phyloP scores from a whole-genome alignment of 1,139 yeast genomes.

The Protomyces macrosporus region DNA sequence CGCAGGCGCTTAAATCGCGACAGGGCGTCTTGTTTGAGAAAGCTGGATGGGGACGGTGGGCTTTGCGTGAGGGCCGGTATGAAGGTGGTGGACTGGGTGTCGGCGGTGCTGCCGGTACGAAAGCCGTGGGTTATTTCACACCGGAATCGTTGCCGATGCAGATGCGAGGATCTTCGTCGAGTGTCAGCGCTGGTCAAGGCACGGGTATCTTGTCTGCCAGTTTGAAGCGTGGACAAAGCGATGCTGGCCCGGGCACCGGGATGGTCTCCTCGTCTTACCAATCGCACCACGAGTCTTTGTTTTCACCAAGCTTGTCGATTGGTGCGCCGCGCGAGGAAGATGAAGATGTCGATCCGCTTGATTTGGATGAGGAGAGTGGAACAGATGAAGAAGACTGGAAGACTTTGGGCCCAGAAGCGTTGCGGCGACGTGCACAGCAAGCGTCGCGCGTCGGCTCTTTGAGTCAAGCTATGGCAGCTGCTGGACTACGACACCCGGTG shows the following conservation, averaged over 20 bases:
- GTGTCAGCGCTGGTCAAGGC: neutral
- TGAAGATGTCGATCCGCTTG: slow-evolving; percentile 29
- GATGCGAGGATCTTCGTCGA: neutral
- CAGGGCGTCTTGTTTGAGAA: slow-evolving; percentile 67
- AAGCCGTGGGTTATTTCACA: slow-evolving; percentile 1
- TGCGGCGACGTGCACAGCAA: slow-evolving; percentile 33
- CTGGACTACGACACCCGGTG: no score
- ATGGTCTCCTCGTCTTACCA: neutral
- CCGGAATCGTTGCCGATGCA: slow-evolving; percentile 22
- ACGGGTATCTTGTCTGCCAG: neutral
- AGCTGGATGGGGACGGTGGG: slow-evolving; percentile 99
- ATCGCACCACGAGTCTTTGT: slow-evolving; percentile 15
- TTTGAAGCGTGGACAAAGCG: neutral
- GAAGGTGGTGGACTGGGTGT: neutral
- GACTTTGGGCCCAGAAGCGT: slow-evolving; percentile 64
- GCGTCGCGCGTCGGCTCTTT: slow-evolving; percentile 3
- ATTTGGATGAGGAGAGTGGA: slow-evolving; percentile 40
- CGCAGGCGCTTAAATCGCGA: slow-evolving; percentile 75
- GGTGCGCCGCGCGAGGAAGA: slow-evolving; percentile 26
- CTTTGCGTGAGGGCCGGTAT: slow-evolving; percentile 44
- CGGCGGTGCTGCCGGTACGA: neutral
- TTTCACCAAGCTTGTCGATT: slow-evolving; percentile 20
- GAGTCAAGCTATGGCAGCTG: neutral
- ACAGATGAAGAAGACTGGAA: slow-evolving; percentile 98
- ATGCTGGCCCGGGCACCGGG: neutral